phyloP scores from a whole-genome alignment of 2,329 filamentous ascomycete species.

The Phyllosticta citribraziliensis region DNA sequence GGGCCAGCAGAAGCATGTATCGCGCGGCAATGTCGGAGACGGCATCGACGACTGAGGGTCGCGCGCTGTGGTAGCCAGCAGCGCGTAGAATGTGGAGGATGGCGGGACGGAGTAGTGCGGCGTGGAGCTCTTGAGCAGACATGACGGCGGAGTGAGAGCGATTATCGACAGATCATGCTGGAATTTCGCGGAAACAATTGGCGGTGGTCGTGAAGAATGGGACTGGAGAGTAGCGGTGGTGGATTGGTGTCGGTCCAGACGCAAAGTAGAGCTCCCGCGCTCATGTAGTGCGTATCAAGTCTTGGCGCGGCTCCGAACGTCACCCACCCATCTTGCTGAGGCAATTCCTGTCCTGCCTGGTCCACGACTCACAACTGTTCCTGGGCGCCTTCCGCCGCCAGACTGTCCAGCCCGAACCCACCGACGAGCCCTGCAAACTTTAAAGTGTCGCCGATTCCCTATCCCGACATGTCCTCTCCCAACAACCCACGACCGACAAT shows the following conservation, averaged over 20 bases:
- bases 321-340: neutral
- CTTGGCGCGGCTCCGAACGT: conserved; percentile 5
- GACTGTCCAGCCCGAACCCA: neutral
- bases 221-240: neutral
- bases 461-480: conserved; percentile 1
- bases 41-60: conserved; percentile 73
- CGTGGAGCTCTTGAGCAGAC: conserved; percentile 41
- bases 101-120: conserved; percentile 74
- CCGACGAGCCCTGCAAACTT: no score
- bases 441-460: neutral
- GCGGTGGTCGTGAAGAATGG: neutral
- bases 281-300: neutral
- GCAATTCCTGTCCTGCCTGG: neutral
- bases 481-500: neutral
- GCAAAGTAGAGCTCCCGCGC: conserved; percentile 7
- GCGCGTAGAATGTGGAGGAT: conserved; percentile 87
- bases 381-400: neutral
- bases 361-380: neutral
- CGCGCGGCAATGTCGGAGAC: conserved; percentile 78
- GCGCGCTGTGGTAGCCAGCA: conserved; percentile 77
- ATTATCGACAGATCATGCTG: neutral
- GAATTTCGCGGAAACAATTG: neutral
- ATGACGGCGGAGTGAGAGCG: conserved; percentile 13
- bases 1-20: conserved; percentile 67
- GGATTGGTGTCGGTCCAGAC: neutral